Evolutionary conservation across 225 moss, liverwort and hornwort species (phyloP).

Genomic region (Antitrichia curtipendula): DNA sequence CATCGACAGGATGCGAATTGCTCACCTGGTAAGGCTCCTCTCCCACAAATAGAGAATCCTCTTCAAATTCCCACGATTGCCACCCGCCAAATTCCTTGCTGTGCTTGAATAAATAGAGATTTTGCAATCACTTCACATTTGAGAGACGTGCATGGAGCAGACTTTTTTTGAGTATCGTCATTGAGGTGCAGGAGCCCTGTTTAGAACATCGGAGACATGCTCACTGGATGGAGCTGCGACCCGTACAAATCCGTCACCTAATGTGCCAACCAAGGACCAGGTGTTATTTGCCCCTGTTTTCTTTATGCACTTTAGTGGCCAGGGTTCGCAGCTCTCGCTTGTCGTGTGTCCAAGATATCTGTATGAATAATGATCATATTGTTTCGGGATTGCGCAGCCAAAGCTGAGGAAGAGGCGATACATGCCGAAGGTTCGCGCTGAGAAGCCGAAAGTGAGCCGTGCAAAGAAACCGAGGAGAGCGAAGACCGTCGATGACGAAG

Average conservation of each 20-base stretch:
- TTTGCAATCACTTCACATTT: not conserved
- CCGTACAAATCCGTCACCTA: not conserved
- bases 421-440: slow-evolving; percentile 22
- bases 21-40: slow-evolving; percentile 6
- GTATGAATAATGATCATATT: not conserved
- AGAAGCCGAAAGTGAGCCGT: slow-evolving; percentile 5
- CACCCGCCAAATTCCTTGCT: not conserved
- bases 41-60: not conserved
- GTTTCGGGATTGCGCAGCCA: not conserved
- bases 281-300: not conserved
- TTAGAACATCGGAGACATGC: not conserved
- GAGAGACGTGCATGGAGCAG: not conserved
- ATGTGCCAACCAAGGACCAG: not conserved
- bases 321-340: not conserved
- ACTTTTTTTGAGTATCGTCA: not conserved
- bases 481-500: not conserved
- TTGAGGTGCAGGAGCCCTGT: slow-evolving; percentile 2
- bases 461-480: slow-evolving; percentile 11
- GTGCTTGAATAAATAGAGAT: not conserved
- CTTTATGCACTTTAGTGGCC: not conserved
- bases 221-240: not conserved
- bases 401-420: slow-evolving; percentile 24
- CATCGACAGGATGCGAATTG: not conserved
- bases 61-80: not conserved
- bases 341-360: not conserved